A percentile compares a stretch with the other conserved stretches of the same genome.
Conservation (phyloP, 208 protist species). For the Naegleria lovaniensis region DNA sequence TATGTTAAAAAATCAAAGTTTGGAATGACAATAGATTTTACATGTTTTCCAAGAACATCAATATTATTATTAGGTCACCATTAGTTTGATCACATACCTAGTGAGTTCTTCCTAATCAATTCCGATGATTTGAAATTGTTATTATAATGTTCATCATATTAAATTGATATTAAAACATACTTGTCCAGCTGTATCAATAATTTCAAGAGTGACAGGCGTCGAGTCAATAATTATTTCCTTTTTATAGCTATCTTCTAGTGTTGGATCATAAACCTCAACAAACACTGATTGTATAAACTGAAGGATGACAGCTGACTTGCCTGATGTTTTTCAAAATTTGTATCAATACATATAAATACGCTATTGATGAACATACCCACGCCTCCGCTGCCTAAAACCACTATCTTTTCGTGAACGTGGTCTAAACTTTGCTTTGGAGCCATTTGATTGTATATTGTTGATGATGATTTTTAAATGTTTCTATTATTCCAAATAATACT, state of each 20-base stretch:
- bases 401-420: neutral
- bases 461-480: neutral
- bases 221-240: constrained; percentile 58
- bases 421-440: constrained; percentile 10
- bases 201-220: constrained; percentile 51
- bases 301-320: constrained; percentile 10
- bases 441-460: neutral
- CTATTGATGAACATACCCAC: neutral
- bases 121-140: constrained; percentile 24
- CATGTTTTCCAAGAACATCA: too few species aligned
- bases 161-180: constrained; percentile 8
- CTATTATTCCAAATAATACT: neutral
- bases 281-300: constrained; percentile 17
- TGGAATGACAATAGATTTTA: too few species aligned
- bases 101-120: neutral
- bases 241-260: constrained; percentile 60
- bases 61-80: too few species aligned
- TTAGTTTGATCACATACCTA: neutral
- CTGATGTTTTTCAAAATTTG: neutral
- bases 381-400: constrained; percentile 16
- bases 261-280: constrained; percentile 49
- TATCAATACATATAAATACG: neutral
- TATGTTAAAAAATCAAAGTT: neutral
- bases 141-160: constrained; percentile 25
- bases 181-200: constrained; percentile 66